These are phyloP conservation scores for Phytophthora meadii DNA, from an alignment of 352 stramenopile genomes.

Conservation along the genomic window DNA sequence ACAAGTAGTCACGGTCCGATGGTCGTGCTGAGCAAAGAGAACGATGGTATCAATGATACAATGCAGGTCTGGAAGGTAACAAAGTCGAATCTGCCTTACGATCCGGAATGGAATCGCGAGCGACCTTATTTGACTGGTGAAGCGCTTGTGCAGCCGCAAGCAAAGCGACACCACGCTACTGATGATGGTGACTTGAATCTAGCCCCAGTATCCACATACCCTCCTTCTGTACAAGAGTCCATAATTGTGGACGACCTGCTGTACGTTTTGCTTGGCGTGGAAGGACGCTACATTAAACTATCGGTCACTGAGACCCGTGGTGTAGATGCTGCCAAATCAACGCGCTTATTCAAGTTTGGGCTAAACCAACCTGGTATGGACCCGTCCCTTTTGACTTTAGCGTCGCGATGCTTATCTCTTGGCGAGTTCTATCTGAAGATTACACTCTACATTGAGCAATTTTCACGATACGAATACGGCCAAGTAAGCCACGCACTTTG, in stretches of 20 bases:
- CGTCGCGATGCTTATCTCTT: conserved; percentile 68
- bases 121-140: conserved; percentile 83
- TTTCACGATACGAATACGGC: conserved; percentile 91
- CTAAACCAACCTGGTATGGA: conserved; percentile 81
- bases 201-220: conserved; percentile 74
- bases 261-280: conserved; percentile 81
- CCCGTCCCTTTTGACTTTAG: conserved; percentile 77
- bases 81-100: conserved; percentile 88
- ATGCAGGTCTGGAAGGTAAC: conserved; percentile 85
- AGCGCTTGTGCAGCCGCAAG: conserved; percentile 58
- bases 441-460: conserved; percentile 81
- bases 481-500: conserved; percentile 95
- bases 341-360: conserved; percentile 68
- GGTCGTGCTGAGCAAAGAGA: conserved; percentile 57
- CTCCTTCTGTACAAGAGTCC: conserved; percentile 78
- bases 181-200: conserved; percentile 60
- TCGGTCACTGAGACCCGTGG: conserved; percentile 52
- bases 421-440: conserved; percentile 85
- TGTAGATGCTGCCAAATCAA: conserved; percentile 35
- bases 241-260: conserved; percentile 87
- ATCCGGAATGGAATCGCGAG: conserved; percentile 86
- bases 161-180: conserved; percentile 45
- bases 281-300: conserved; percentile 85
- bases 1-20: conserved; percentile 6
- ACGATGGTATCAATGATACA: conserved; percentile 55